These are phyloP conservation scores for Chalaropsis ovoidea DNA, from an alignment of 2,329 filamentous ascomycete species.

Conservation along the genomic window DNA sequence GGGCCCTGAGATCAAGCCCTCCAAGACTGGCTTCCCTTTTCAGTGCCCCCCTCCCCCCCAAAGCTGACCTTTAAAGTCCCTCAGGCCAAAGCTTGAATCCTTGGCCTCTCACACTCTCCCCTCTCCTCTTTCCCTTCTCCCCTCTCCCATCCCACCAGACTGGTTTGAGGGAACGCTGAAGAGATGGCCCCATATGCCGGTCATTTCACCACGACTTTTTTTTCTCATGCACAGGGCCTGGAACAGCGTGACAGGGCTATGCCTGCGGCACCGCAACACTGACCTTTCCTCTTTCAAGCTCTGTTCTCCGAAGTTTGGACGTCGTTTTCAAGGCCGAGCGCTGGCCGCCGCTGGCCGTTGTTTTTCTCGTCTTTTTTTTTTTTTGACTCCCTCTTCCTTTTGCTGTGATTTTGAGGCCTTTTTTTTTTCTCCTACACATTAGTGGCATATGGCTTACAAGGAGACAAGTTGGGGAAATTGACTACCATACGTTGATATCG, in stretches of 20 bases:
- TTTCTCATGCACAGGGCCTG: neutral
- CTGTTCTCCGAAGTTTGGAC: conserved; percentile 12
- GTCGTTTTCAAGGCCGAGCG: conserved; percentile 11
- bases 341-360: neutral
- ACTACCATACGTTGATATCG: neutral
- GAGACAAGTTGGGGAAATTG: neutral
- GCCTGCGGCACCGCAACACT: conserved; percentile 1
- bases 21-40: neutral
- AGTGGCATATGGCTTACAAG: neutral
- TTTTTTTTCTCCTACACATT: neutral
- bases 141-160: neutral
- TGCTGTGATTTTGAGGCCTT: neutral
- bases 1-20: neutral
- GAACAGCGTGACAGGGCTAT: neutral
- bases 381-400: neutral
- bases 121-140: neutral
- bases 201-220: neutral
- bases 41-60: neutral
- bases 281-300: conserved; percentile 7
- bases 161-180: conserved; percentile 10
- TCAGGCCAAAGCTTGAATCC: conserved; percentile 6
- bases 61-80: conserved; percentile 7
- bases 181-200: conserved; percentile 1
- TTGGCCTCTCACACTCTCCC: neutral
- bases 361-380: neutral